Evolutionary conservation across 2,329 filamentous ascomycete genomes (phyloP).

Genomic region (Fusarium sp.): DNA sequence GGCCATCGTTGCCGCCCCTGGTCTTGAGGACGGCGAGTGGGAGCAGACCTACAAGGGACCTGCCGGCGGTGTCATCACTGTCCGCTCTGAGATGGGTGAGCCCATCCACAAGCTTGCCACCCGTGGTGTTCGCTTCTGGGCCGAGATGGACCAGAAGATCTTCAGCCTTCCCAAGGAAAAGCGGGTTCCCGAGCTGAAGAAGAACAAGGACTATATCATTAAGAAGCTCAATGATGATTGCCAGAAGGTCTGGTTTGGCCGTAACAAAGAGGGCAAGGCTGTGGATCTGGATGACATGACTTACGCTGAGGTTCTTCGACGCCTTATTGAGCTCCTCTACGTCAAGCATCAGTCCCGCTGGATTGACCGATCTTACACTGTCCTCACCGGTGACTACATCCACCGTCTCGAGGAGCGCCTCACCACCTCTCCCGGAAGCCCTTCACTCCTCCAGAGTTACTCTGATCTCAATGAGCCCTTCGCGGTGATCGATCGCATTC

Average conservation of each 20-base stretch:
- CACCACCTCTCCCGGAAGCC: slow-evolving; percentile 78
- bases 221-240: slow-evolving; percentile 96
- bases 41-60: slow-evolving; percentile 94
- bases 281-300: slow-evolving; percentile 97
- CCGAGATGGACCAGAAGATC: slow-evolving; percentile 99
- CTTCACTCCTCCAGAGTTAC: slow-evolving; percentile 91
- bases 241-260: slow-evolving; percentile 97
- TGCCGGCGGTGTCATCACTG: slow-evolving; percentile 94
- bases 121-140: slow-evolving; percentile 96
- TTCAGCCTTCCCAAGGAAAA: slow-evolving; percentile 97
- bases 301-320: slow-evolving; percentile 87
- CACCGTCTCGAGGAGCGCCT: slow-evolving; percentile 98
- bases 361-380: slow-evolving; percentile 89
- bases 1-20: slow-evolving; percentile 88
- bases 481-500: slow-evolving; percentile 81
- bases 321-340: slow-evolving; percentile 92
- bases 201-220: slow-evolving; percentile 92
- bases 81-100: slow-evolving; percentile 99
- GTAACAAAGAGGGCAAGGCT: slow-evolving; percentile 83
- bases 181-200: slow-evolving; percentile 88
- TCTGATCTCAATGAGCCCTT: slow-evolving; percentile 89
- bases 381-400: slow-evolving; percentile 94
- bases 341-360: slow-evolving; percentile 92
- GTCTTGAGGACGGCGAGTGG: slow-evolving; percentile 87
- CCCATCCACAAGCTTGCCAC: slow-evolving; percentile 99